These are phyloP conservation scores for Triticum timopheevii DNA, from an alignment of 176 grass and related monocot species.

Conservation along the genomic window DNA sequence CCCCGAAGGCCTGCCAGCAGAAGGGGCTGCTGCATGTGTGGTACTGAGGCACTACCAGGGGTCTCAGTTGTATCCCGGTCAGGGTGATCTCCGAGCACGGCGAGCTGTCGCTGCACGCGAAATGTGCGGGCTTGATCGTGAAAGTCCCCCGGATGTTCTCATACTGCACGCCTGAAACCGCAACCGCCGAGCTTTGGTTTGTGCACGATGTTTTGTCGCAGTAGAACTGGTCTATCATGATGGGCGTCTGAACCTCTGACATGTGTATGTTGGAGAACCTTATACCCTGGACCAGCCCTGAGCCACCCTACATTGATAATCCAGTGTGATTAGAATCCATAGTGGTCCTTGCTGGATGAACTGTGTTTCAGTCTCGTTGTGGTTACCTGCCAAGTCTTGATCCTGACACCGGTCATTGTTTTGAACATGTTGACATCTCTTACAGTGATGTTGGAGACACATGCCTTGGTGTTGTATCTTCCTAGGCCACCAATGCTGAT, in stretches of 20 bases:
- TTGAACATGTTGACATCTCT: conserved; percentile 87
- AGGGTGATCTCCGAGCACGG: conserved; percentile 80
- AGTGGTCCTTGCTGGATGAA: background rate
- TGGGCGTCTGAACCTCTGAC: conserved; percentile 82
- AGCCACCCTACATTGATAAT: conserved; percentile 54
- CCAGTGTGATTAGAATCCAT: background rate
- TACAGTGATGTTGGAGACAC: conserved; percentile 90
- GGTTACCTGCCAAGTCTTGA: conserved; percentile 97
- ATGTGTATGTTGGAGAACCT: conserved; percentile 82
- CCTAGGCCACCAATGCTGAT: conserved; percentile 96
- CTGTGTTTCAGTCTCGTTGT: background rate
- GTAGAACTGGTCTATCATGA: conserved; percentile 89
- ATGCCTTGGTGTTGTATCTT: conserved; percentile 85
- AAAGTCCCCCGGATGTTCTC: conserved; percentile 81
- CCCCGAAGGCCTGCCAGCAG: conserved; percentile 81
- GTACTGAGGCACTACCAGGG: conserved; percentile 37
- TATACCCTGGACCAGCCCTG: conserved; percentile 66
- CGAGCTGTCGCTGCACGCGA: conserved; percentile 70
- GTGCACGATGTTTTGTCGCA: conserved; percentile 59
- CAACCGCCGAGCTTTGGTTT: conserved; percentile 66
- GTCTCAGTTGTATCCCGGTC: conserved; percentile 62
- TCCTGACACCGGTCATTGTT: conserved; percentile 93
- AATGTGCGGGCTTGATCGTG: conserved; percentile 73
- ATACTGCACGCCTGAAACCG: conserved; percentile 60
- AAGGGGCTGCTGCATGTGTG: conserved; percentile 60